Evolutionary conservation across 1,284 basidiomycete species (phyloP).

Genomic region (Uromyces viciae-fabae): DNA sequence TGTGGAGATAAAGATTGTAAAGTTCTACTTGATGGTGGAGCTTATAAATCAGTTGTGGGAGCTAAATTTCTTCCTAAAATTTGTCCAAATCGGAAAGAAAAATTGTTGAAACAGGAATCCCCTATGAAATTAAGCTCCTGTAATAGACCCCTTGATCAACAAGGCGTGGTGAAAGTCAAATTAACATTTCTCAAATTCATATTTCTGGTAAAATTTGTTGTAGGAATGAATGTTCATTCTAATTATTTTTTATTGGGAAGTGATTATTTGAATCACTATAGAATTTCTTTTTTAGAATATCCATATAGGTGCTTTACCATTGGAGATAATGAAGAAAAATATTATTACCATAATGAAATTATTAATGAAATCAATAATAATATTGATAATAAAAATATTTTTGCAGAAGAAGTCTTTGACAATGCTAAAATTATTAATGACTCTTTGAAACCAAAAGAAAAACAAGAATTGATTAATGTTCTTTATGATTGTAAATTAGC

Average conservation of each 20-base stretch:
- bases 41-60: not conserved
- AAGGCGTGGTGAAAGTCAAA: not conserved
- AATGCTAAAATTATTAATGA: not conserved
- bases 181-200: not conserved
- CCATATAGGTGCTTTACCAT: no score
- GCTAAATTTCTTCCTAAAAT: not conserved
- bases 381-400: not conserved
- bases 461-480: no score
- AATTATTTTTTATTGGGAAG: no score
- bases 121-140: not conserved
- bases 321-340: no score
- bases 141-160: not conserved
- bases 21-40: constrained; percentile 12
- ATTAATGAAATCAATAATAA: no score
- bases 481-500: no score
- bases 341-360: not conserved
- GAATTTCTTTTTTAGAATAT: no score
- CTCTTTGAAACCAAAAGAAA: not conserved
- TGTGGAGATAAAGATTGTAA: not conserved
- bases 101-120: no score
- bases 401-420: not conserved
- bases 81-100: not conserved
- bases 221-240: no score
- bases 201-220: not conserved
- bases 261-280: no score